Evolutionary conservation across 306 rosid genomes (phyloP).

Genomic region (Senna tora): DNA sequence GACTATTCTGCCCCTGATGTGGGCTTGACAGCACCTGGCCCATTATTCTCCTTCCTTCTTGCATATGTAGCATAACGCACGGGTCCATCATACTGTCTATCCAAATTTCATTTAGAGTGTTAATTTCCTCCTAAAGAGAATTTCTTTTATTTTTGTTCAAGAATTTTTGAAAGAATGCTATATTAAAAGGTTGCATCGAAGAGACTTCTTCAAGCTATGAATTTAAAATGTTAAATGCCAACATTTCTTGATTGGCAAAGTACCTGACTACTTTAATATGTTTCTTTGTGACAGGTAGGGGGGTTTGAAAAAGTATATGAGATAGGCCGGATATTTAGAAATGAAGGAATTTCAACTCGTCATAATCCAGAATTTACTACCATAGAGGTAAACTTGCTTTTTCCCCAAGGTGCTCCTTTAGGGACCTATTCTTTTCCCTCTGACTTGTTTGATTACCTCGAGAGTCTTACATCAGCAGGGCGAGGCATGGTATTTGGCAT

Average conservation of each 20-base stretch:
- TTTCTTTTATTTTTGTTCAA: slow-evolving; percentile 21
- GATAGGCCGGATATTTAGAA: slow-evolving; percentile 96
- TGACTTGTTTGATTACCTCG: slow-evolving; percentile 27
- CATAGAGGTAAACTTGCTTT: slow-evolving; percentile 72
- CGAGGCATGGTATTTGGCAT: slow-evolving; percentile 14
- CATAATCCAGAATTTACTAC: slow-evolving; percentile 99
- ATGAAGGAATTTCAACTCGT: slow-evolving; percentile 97
- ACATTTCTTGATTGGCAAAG: slow-evolving; percentile 24
- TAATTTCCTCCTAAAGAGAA: slow-evolving; percentile 30
- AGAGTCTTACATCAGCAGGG: slow-evolving; percentile 5
- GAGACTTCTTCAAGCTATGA: slow-evolving; percentile 22
- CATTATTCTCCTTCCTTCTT: too few species aligned
- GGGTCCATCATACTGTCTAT: too few species aligned
- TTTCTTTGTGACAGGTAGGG: slow-evolving; percentile 72
- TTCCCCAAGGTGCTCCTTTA: slow-evolving; percentile 15
- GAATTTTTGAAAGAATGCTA: not conserved
- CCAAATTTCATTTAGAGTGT: not conserved
- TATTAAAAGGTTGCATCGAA: slow-evolving; percentile 10
- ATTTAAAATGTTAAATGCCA: slow-evolving; percentile 24
- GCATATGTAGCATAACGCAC: too few species aligned
- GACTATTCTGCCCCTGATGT: too few species aligned
- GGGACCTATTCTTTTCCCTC: slow-evolving; percentile 23
- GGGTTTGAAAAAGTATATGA: slow-evolving; percentile 96
- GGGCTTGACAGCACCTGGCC: too few species aligned
- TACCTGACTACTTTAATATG: slow-evolving; percentile 27